These are phyloP conservation scores for Vaccinium macrocarpon DNA, from an alignment of 148 eudicot genomes.

Conservation along the genomic window DNA sequence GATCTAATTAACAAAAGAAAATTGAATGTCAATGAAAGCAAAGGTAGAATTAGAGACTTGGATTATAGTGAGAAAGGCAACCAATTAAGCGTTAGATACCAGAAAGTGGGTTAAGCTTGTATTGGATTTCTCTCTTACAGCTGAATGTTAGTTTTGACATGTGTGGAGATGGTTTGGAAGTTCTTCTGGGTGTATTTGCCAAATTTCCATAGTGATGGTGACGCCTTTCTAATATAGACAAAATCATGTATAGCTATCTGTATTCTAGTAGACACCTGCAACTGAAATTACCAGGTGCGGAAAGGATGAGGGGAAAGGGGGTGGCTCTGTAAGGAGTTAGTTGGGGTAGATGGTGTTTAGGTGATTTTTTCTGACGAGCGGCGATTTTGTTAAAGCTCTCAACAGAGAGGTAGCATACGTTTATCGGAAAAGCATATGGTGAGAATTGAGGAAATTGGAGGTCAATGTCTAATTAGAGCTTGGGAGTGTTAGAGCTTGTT, in stretches of 20 bases:
- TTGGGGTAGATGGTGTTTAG: neutral
- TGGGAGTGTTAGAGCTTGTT: too few species aligned
- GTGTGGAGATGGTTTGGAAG: neutral
- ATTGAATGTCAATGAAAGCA: neutral
- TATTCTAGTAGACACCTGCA: neutral
- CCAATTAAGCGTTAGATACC: neutral
- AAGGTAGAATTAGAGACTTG: neutral
- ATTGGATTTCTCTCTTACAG: neutral
- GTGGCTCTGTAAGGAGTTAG: neutral
- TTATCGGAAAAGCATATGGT: neutral
- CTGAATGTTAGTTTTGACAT: neutral
- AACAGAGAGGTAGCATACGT: neutral
- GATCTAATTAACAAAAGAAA: neutral
- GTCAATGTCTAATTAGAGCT: neutral
- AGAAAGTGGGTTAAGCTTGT: neutral
- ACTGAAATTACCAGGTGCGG: neutral
- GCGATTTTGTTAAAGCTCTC: neutral
- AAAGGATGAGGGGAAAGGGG: neutral
- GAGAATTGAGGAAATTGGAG: neutral
- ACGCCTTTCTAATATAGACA: neutral
- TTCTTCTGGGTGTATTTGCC: neutral
- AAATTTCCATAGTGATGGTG: neutral
- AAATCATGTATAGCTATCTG: neutral
- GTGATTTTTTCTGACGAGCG: neutral
- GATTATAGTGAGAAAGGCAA: neutral